Evolutionary conservation across 768 basidiomycete genomes (phyloP).

Genomic region (Xerocomus brunneocitrinus): DNA sequence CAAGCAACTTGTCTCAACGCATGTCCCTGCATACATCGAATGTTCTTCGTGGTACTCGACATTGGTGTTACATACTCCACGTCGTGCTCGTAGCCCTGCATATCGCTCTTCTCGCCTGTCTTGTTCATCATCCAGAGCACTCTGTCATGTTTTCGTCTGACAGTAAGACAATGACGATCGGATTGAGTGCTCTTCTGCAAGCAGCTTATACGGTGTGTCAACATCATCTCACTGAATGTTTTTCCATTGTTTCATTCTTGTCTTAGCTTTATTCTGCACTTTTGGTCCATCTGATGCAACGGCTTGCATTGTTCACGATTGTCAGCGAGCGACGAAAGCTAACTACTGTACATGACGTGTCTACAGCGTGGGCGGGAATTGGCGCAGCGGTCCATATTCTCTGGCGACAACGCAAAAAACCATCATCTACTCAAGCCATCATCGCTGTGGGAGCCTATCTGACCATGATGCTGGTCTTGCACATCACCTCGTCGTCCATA

Average conservation of each 20-base stretch:
- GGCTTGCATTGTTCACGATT: background rate
- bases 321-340: background rate
- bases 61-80: background rate
- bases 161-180: background rate
- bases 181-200: background rate
- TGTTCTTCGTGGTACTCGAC: background rate
- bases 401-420: background rate
- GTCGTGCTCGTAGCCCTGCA: background rate
- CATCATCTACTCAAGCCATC: background rate
- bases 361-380: background rate
- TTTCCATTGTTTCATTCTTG: background rate
- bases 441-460: background rate
- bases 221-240: background rate
- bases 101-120: background rate
- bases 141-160: background rate
- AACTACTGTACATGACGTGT: background rate
- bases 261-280: background rate
- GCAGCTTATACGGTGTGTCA: background rate
- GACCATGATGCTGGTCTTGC: background rate
- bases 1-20: too few relatives aligned
- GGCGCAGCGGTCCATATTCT: background rate
- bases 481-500: background rate
- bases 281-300: background rate
- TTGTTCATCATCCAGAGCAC: background rate
- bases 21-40: background rate